Conservation (phyloP, 164 flowering plant genomes). For the Vitis rotundifolia region DNA sequence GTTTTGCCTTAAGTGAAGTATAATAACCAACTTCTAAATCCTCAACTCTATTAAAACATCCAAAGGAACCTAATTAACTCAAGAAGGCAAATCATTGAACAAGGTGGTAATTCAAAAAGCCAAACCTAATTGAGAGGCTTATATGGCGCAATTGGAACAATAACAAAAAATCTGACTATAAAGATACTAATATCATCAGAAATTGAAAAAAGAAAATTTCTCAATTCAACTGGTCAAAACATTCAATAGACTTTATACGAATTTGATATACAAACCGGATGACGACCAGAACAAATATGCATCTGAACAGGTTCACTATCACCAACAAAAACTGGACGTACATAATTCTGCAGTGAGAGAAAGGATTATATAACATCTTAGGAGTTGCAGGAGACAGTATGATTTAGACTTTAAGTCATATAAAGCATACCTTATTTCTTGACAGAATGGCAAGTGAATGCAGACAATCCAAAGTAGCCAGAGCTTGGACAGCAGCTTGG, state of each 20-base stretch:
- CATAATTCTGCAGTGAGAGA: slow-evolving; percentile 66
- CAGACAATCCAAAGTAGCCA: slow-evolving; percentile 88
- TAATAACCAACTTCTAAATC: neutral
- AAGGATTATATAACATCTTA: slow-evolving; percentile 10
- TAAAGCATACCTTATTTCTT: slow-evolving; percentile 58
- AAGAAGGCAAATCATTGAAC: neutral
- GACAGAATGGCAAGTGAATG: slow-evolving; percentile 83
- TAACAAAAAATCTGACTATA: too few species aligned
- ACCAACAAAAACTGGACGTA: slow-evolving; percentile 70
- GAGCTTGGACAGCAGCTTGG: slow-evolving; percentile 87
- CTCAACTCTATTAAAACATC: neutral
- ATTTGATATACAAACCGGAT: slow-evolving; percentile 59
- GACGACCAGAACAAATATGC: slow-evolving; percentile 75
- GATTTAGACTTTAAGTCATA: neutral
- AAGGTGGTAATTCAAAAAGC: too few species aligned
- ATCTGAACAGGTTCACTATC: slow-evolving; percentile 83
- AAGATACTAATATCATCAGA: too few species aligned
- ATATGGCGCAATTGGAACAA: too few species aligned
- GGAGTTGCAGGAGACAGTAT: neutral
- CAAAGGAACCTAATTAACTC: neutral
- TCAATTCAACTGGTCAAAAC: too few species aligned
- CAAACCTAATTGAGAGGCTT: neutral
- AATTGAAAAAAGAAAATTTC: too few species aligned
- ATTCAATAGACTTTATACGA: neutral
- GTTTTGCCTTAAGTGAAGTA: neutral